These are phyloP conservation scores for Lepiota brunneoincarnata DNA, from an alignment of 768 basidiomycete genomes.

Conservation along the genomic window DNA sequence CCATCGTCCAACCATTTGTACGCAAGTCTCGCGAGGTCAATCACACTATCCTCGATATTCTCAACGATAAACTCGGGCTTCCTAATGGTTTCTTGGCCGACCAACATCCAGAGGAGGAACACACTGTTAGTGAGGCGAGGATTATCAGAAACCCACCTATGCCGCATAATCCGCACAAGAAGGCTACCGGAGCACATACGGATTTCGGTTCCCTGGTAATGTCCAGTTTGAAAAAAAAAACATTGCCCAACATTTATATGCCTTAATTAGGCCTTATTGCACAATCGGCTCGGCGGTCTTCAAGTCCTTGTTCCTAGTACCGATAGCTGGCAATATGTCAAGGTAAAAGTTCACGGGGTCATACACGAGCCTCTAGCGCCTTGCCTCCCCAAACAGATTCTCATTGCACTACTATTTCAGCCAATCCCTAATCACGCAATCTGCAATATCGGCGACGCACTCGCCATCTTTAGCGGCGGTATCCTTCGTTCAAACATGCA, in stretches of 20 bases:
- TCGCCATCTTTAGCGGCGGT: conserved; percentile 57
- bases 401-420: conserved; percentile 15
- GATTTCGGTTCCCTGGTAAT: conserved; percentile 67
- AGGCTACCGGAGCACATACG: conserved; percentile 61
- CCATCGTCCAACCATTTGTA: conserved; percentile 51
- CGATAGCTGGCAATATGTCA: conserved; percentile 66
- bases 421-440: conserved; percentile 51
- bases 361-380: too few species aligned
- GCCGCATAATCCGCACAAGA: conserved; percentile 29
- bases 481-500: conserved; percentile 59
- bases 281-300: conserved; percentile 67
- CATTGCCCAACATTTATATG: conserved; percentile 24
- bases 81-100: conserved; percentile 42
- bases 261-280: conserved; percentile 54
- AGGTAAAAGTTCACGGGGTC: too few species aligned
- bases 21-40: conserved; percentile 57
- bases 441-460: conserved; percentile 58
- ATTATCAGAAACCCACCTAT: conserved; percentile 48
- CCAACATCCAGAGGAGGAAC: conserved; percentile 42
- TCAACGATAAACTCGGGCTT: conserved; percentile 55
- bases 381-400: too few species aligned
- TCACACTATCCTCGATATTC: conserved; percentile 46
- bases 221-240: conserved; percentile 27
- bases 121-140: conserved; percentile 57
- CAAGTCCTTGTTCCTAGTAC: conserved; percentile 64